Evolutionary conservation across 345 rosid genomes (phyloP).

Genomic region (Eutrema japonicum): DNA sequence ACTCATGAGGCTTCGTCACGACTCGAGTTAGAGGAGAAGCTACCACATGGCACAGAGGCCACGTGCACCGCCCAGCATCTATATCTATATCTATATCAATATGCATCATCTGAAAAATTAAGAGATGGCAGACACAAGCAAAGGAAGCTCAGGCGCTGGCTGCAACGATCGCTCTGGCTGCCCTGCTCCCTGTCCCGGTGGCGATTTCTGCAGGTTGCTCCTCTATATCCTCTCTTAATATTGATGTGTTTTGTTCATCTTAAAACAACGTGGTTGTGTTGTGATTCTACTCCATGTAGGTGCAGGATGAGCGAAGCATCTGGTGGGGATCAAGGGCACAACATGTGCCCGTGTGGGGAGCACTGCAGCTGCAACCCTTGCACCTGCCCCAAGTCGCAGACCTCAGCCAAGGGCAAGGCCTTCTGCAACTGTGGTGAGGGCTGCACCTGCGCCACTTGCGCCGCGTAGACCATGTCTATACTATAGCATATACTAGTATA

Average conservation of each 20-base stretch:
- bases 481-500: slow-evolving; percentile 32
- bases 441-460: slow-evolving; percentile 35
- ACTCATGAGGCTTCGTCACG: slow-evolving; percentile 29
- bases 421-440: slow-evolving; percentile 42
- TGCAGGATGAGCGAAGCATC: slow-evolving; percentile 42
- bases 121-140: slow-evolving; percentile 41
- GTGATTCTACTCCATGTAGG: slow-evolving; percentile 30
- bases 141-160: slow-evolving; percentile 18
- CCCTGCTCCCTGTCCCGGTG: slow-evolving; percentile 52
- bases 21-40: slow-evolving; percentile 16
- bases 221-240: not conserved
- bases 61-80: slow-evolving; percentile 20
- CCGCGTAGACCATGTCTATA: slow-evolving; percentile 25
- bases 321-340: slow-evolving; percentile 46
- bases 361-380: slow-evolving; percentile 74
- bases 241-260: slow-evolving; percentile 15
- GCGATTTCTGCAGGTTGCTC: slow-evolving; percentile 54
- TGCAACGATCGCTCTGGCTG: slow-evolving; percentile 53
- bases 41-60: slow-evolving; percentile 35
- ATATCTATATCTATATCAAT: slow-evolving; percentile 19
- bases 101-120: not conserved
- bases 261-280: slow-evolving; percentile 1
- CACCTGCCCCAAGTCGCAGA: slow-evolving; percentile 46
- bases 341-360: slow-evolving; percentile 59
- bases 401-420: slow-evolving; percentile 21